Conservation (phyloP, 2,329 filamentous ascomycete genomes). For the Aspergillus hortae region DNA sequence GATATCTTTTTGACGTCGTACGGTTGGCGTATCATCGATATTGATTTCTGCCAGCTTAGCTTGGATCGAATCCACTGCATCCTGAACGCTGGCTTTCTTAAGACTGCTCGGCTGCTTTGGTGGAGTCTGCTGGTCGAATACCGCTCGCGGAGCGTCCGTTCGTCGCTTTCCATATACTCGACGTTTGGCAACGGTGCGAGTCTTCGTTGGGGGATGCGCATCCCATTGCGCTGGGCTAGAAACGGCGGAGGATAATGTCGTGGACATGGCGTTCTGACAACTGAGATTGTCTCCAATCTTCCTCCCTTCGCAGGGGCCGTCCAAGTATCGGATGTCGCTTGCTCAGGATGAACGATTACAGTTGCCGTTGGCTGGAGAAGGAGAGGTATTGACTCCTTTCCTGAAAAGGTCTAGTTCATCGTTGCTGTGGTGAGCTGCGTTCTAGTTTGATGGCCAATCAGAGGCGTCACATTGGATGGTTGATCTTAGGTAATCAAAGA, state of each 20-base stretch:
- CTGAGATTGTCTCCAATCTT: neutral
- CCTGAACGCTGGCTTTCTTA: neutral
- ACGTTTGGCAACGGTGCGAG: slow-evolving; percentile 22
- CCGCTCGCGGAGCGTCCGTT: slow-evolving; percentile 32
- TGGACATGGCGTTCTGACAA: neutral
- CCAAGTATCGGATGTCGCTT: neutral
- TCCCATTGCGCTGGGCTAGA: slow-evolving; percentile 16
- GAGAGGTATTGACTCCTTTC: slow-evolving; percentile 27
- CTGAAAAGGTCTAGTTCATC: slow-evolving; percentile 20
- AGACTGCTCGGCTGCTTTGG: slow-evolving; percentile 7
- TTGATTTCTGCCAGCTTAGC: slow-evolving; percentile 25
- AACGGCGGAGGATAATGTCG: neutral
- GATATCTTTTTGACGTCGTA: neutral
- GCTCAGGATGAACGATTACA: too few species aligned
- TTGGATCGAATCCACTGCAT: slow-evolving; percentile 21
- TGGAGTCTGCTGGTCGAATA: slow-evolving; percentile 32
- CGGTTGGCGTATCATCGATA: slow-evolving; percentile 16
- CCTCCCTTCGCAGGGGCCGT: neutral
- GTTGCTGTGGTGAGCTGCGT: slow-evolving; percentile 23
- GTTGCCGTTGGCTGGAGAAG: neutral
- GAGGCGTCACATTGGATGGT: too few species aligned
- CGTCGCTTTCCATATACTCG: slow-evolving; percentile 36
- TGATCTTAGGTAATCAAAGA: too few species aligned
- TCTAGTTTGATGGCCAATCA: neutral
- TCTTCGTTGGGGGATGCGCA: slow-evolving; percentile 21